A percentile compares a stretch with the other conserved stretches of the same genome.
These are phyloP conservation scores for Coemansia sp. DNA, from an alignment of 192 early-diverging fungal species.

Conservation along the genomic window DNA sequence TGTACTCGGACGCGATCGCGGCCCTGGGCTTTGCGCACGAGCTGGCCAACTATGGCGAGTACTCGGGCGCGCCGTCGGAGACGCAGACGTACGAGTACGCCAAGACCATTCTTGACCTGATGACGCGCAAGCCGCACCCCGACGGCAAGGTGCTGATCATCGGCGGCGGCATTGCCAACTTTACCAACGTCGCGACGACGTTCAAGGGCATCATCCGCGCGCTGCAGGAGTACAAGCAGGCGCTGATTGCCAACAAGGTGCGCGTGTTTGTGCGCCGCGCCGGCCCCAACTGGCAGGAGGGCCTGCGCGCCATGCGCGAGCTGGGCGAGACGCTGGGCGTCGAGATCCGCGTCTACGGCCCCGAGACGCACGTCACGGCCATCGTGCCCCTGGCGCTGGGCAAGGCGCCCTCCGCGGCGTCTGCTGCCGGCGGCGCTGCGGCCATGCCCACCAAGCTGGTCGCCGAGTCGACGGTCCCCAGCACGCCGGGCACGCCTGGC, in stretches of 20 bases:
- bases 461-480: conserved; percentile 48
- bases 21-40: conserved; percentile 89
- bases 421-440: conserved; percentile 59
- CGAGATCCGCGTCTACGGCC: conserved; percentile 93
- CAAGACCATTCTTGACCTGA: conserved; percentile 96
- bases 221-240: conserved; percentile 87
- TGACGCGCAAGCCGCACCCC: conserved; percentile 85
- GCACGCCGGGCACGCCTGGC: conserved; percentile 44
- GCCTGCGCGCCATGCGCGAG: conserved; percentile 90
- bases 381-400: conserved; percentile 92
- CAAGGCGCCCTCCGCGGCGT: conserved; percentile 37
- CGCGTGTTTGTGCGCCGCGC: conserved; percentile 96
- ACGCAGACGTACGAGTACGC: conserved; percentile 99
- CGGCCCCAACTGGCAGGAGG: conserved; percentile 99
- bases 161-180: conserved; percentile 99
- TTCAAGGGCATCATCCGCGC: conserved; percentile 99
- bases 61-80: conserved; percentile 99
- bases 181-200: conserved; percentile 97
- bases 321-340: conserved; percentile 90
- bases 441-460: conserved; percentile 58
- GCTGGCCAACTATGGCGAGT: conserved; percentile 99
- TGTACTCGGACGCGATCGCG: conserved; percentile 99
- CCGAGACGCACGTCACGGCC: conserved; percentile 98
- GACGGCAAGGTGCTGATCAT: conserved; percentile 97
- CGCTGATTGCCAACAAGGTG: conserved; percentile 80